A percentile compares a stretch with the other conserved stretches of the same genome.
Evolutionary conservation across 306 rosid genomes (phyloP).

Genomic region (Sindora glabra): DNA sequence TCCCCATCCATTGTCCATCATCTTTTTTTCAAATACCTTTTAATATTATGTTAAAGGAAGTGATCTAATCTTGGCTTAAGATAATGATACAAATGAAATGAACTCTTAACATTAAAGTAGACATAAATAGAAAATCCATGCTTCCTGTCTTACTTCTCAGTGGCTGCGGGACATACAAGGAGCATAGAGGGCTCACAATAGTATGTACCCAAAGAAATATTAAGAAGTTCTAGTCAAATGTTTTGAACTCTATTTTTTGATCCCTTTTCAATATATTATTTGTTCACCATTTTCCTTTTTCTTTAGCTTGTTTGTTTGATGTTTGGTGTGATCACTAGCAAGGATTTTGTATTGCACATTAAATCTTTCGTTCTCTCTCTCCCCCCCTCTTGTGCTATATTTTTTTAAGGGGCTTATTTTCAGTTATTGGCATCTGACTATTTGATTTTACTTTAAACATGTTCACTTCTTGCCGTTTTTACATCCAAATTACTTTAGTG

Average conservation of each 20-base stretch:
- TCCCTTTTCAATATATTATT: too few species aligned
- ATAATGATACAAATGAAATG: background rate
- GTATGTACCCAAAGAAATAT: background rate
- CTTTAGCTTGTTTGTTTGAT: too few species aligned
- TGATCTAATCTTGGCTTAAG: background rate
- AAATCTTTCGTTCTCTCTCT: too few species aligned
- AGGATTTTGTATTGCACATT: too few species aligned
- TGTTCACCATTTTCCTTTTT: too few species aligned
- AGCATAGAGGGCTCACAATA: background rate
- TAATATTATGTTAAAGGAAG: slow-evolving; percentile 5
- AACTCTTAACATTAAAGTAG: background rate
- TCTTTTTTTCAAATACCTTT: background rate
- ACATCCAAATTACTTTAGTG: background rate
- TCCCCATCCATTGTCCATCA: background rate
- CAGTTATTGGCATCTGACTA: too few species aligned
- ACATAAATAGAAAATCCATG: background rate
- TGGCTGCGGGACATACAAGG: background rate
- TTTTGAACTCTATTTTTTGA: too few species aligned
- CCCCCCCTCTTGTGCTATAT: too few species aligned
- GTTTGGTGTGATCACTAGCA: too few species aligned
- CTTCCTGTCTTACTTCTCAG: background rate
- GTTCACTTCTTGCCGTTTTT: background rate
- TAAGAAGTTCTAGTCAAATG: background rate
- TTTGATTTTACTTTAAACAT: too few species aligned
- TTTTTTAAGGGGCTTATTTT: too few species aligned